Conservation (phyloP, 1,139 yeast species). For the Torulaspora globosa region DNA sequence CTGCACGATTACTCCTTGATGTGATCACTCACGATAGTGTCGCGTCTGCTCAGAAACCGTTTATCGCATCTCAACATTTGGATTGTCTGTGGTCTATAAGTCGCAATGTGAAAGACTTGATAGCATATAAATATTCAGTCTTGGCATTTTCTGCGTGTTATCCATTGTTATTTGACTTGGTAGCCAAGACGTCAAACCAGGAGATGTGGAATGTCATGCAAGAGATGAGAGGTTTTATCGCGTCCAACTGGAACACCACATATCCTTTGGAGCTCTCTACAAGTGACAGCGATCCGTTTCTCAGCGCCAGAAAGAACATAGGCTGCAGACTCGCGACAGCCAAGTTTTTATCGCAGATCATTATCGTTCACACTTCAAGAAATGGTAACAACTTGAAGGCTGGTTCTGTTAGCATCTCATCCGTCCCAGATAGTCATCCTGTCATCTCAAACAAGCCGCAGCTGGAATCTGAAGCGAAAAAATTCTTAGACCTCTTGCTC, state of each 20-base stretch:
- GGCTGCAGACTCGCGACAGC: conserved; percentile 62
- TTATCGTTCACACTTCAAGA: conserved; percentile 59
- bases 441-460: conserved; percentile 49
- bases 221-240: conserved; percentile 34
- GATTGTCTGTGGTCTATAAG: conserved; percentile 25
- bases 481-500: conserved; percentile 62
- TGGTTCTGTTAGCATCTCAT: conserved; percentile 47
- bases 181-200: conserved; percentile 39
- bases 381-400: conserved; percentile 20
- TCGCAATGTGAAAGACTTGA: conserved; percentile 29
- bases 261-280: conserved; percentile 29
- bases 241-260: conserved; percentile 36
- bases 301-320: conserved; percentile 46
- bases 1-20: conserved; percentile 26
- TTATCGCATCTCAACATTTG: conserved; percentile 32
- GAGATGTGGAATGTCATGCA: conserved; percentile 36
- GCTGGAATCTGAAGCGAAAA: conserved; percentile 70
- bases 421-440: conserved; percentile 63
- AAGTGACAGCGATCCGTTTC: conserved; percentile 44
- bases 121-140: conserved; percentile 35
- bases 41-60: conserved; percentile 32
- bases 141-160: conserved; percentile 36
- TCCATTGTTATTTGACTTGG: conserved; percentile 39
- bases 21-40: conserved; percentile 26
- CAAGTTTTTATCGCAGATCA: conserved; percentile 67